Base-by-base conservation (phyloP, 176 grass and related monocot species). In the Juncus inflexus region DNA sequence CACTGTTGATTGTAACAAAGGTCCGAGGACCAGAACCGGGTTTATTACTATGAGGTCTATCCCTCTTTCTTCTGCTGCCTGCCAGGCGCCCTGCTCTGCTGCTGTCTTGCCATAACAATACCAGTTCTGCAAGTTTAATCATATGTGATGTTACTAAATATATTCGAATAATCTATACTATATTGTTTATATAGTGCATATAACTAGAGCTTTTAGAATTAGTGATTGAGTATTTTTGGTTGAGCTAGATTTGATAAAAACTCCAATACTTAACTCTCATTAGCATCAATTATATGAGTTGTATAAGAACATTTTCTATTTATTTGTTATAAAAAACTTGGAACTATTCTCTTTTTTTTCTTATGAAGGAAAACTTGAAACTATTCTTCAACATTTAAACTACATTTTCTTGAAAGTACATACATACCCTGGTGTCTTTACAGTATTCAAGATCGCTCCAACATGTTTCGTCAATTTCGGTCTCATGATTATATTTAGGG, bases 381-480 rank as follows among this genome's bases (percentile, higher is more conserved):
- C 19, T 28, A 28, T 28, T 28, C 19, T 28, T 28, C 19, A 28
- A 28, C 19, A 28, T 28, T 28, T 28, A 28, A 28, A 28, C 19
- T 28, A 28, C 19, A 28, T 28, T 28, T 28, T 28, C 19, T 28
- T 28, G 19, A 28, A 28, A 28, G 19, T 42, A 38, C 6, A 55
- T 6, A 19, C 4, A 0, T 37, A 83, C 89, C 66, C 68, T 74
- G 53, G 87, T 96, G 3, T 58, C 50, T 65, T 80, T 74, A 81
- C 91, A 95, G 78, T 80, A 83, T 0, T 87, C 81, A 60, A 96
- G 81, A 73, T 96, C 86, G 81, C 90, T 95, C 87, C 91, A 96
- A 81, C 84, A 96, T 3, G 87, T 62, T 81, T 96, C 91, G 64
- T 96, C 87, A 9, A 96, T 84, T 60, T 80, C 81, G 50, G 66